Evolutionary conservation across 176 grass and related monocot species (phyloP), one percentile per base, ranked within the genome.

Genomic region (Musa acuminata): DNA sequence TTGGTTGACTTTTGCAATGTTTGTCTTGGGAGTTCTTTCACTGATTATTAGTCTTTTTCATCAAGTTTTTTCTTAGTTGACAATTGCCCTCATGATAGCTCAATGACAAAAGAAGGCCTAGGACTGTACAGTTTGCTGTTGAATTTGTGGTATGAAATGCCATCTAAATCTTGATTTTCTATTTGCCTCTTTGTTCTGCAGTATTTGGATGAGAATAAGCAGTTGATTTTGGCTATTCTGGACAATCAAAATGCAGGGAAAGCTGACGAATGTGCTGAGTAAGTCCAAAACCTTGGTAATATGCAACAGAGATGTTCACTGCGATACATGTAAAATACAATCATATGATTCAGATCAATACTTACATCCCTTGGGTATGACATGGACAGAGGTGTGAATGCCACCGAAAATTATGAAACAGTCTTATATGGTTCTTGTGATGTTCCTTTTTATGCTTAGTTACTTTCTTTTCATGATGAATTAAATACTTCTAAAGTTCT

Each of bases 171-270:
- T 5, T 53, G 3, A 16, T 13, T 13, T 73, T 6, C 49, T 73
- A 25, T 55, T 78, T 78, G 29, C 58, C 57, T 65, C 11, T 29
- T 54, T 27, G 25, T 67, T 8, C 49, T 73, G 55, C 69, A 80
- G 78, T 80, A 80, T 19, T 72, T 80, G 69, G 78, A 80, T 64
- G 78, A 80, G 78, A 80, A 80, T 27, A 80, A 80, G 48, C 78
- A 80, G 69, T 80, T 80, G 55, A 80, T 80, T 72, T 69, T 80
- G 69, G 78, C 78, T 59, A 80, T 80, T 73, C 78, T 80, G 26
- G 78, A 80, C 78, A 80, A 80, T 49, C 78, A 80, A 48, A 80
- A 73, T 63, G 57, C 78, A 53, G 78, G 78, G 23, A 80, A 80
- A 80, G 69, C 78, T 73, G 78, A 80, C 26, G 69, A 80, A 53